phyloP scores from a whole-genome alignment of 805 yeast species.

The Monosporozyma aerobia region DNA sequence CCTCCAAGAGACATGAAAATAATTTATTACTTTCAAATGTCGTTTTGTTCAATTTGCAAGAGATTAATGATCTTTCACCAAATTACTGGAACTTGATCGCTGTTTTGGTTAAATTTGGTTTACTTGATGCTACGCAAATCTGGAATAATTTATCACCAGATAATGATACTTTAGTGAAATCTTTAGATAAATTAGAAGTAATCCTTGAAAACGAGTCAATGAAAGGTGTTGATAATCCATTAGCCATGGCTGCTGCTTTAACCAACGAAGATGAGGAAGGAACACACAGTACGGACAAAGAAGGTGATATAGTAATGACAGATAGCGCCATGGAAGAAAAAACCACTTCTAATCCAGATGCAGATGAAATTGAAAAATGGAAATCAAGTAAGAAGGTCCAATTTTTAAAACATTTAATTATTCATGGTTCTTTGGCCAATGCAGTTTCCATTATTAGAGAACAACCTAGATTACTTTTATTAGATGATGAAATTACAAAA shows the following conservation, averaged over 20 bases:
- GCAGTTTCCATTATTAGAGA: slow-evolving; percentile 47
- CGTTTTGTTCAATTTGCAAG: slow-evolving; percentile 37
- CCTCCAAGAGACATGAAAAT: slow-evolving; percentile 46
- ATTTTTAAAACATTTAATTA: slow-evolving; percentile 44
- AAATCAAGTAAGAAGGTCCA: slow-evolving; percentile 31
- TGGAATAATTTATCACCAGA: slow-evolving; percentile 49
- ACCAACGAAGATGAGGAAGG: slow-evolving; percentile 52
- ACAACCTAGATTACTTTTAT: slow-evolving; percentile 51
- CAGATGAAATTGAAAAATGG: slow-evolving; percentile 10
- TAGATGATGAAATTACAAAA: slow-evolving; percentile 41
- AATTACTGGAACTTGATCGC: slow-evolving; percentile 38
- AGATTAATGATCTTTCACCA: slow-evolving; percentile 6
- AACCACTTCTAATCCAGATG: slow-evolving; percentile 10
- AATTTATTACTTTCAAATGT: slow-evolving; percentile 45
- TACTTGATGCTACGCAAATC: slow-evolving; percentile 53
- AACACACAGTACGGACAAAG: slow-evolving; percentile 2
- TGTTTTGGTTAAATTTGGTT: slow-evolving; percentile 56
- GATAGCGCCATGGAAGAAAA: slow-evolving; percentile 7
- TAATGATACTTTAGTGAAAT: slow-evolving; percentile 36
- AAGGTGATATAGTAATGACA: slow-evolving; percentile 1
- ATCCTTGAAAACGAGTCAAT: slow-evolving; percentile 47
- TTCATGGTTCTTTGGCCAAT: slow-evolving; percentile 55
- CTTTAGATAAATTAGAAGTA: slow-evolving; percentile 38
- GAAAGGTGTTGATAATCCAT: slow-evolving; percentile 61
- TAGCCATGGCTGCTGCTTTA: slow-evolving; percentile 83